Evolutionary conservation across 176 grass and related monocot genomes (phyloP).

Genomic region (Stipa capillata): DNA sequence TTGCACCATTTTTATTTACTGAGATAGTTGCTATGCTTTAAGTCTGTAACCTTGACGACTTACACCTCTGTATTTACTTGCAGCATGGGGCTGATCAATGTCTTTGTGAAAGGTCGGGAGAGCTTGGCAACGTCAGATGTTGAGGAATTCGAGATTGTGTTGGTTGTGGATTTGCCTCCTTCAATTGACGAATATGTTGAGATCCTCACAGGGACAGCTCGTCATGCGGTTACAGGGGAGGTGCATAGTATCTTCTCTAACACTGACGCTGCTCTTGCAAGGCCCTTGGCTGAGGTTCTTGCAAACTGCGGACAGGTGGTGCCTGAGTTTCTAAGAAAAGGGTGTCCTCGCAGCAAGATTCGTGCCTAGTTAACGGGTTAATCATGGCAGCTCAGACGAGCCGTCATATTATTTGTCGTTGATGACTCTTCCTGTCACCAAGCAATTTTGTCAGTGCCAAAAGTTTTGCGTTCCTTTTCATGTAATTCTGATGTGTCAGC

Average conservation of each 20-base stretch:
- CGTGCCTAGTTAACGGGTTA: neutral
- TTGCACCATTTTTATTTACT: neutral
- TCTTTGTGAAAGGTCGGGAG: slow-evolving; percentile 49
- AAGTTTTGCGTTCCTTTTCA: neutral
- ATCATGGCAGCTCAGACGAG: neutral
- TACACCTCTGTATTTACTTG: slow-evolving; percentile 13
- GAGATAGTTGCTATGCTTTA: neutral
- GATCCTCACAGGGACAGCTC: slow-evolving; percentile 33
- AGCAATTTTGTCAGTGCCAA: slow-evolving; percentile 9
- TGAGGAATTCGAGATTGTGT: slow-evolving; percentile 51
- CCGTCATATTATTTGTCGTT: neutral
- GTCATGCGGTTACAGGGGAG: slow-evolving; percentile 41
- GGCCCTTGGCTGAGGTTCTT: slow-evolving; percentile 51
- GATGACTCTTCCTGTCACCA: neutral
- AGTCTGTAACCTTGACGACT: neutral
- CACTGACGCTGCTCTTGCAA: slow-evolving; percentile 37
- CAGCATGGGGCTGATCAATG: slow-evolving; percentile 54
- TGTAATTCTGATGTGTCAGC: slow-evolving; percentile 1
- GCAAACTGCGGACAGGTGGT: slow-evolving; percentile 43
- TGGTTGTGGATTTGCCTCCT: slow-evolving; percentile 52
- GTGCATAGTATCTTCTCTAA: slow-evolving; percentile 52
- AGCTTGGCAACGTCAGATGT: slow-evolving; percentile 22
- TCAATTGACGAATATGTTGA: slow-evolving; percentile 51
- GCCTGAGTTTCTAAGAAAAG: slow-evolving; percentile 38
- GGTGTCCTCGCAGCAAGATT: slow-evolving; percentile 13